Evolutionary conservation across 2,329 filamentous ascomycete genomes (phyloP), one percentile per base, ranked within the genome.

Genomic region (Nothophoma quercina): DNA sequence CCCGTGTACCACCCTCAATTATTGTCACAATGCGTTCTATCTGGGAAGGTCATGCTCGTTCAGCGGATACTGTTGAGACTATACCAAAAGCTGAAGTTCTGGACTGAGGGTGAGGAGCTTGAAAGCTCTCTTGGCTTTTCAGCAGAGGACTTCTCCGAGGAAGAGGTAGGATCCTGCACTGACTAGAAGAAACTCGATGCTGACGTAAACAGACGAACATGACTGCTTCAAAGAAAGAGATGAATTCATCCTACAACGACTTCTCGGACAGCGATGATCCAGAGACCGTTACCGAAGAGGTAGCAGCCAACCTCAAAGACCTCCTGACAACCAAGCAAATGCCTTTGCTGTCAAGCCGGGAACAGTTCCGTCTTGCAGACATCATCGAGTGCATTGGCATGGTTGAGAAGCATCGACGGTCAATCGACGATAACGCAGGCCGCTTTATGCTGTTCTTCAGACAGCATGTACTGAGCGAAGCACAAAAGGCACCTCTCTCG

Each of bases 1-100:
- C 91, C 95, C 0, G 82, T 96, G 2, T 99, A 96, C 64, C 93
- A 99, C 65, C 95, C 95, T 0, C 91, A 96, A 66, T 90, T 96
- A 52, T 76, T 98, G 21, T 89, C 90, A 44, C 90, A 97, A 71
- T 93, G 90, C 64, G 91, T 96, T 29, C 79, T 96, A 21, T 84
- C 87, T 16, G 93, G 93, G 1, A 96, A 96, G 69, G 82, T 83
- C 26, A 71, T 75, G 3, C 73, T 91, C 5, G 91, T 95, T 2
- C 88, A 91, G 60, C 81, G 81, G 8, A 86, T 96, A 8, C 74
- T 98, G 22, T 78, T 89, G 43, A 84, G 84, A 5, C 78, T 99
- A 18, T 83, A 92, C 64, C 85, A 87, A 63, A 88, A 85, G 12
- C 77, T 99, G 42, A 96, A 93, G 67, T 96, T 90, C 61, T 90